Evolutionary conservation across 1,284 basidiomycete genomes (phyloP).

Genomic region (Malassezia sp.): DNA sequence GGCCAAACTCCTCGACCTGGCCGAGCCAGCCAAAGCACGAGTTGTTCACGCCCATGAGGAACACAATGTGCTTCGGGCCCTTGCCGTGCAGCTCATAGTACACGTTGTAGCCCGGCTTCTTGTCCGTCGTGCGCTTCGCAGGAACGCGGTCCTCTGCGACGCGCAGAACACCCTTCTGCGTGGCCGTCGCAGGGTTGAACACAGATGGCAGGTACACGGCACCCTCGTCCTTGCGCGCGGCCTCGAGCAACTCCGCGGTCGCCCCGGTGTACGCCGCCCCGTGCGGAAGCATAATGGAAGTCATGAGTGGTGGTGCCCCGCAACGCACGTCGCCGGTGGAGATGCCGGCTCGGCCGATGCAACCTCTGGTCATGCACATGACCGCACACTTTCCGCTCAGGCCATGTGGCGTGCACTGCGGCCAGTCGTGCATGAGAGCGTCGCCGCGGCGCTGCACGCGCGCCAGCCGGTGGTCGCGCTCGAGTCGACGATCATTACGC

Average conservation of each 20-base stretch:
- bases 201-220: conserved; percentile 28
- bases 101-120: conserved; percentile 26
- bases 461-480: conserved; percentile 50
- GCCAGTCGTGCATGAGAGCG: conserved; percentile 1
- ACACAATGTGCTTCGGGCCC: conserved; percentile 26
- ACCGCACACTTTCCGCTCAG: neutral
- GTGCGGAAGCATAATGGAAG: conserved; percentile 26
- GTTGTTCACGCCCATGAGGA: conserved; percentile 48
- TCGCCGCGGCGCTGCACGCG: conserved; percentile 11
- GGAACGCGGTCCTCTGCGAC: conserved; percentile 21
- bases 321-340: too few relatives aligned
- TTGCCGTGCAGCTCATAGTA: conserved; percentile 46
- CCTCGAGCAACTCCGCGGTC: conserved; percentile 20
- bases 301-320: too few relatives aligned
- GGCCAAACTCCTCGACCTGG: conserved; percentile 45
- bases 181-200: conserved; percentile 33
- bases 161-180: conserved; percentile 17
- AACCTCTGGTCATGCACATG: too few relatives aligned
- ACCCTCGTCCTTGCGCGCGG: conserved; percentile 18
- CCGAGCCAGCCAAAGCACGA: conserved; percentile 46
- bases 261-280: conserved; percentile 40
- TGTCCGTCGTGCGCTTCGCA: conserved; percentile 9
- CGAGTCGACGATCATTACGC: conserved; percentile 75
- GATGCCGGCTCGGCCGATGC: too few relatives aligned
- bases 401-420: neutral